Percentiles rank a stretch among this genome's conserved stretches.
These are phyloP conservation scores for Colletotrichum lini DNA, from an alignment of 2,329 filamentous ascomycete genomes.

Conservation along the genomic window DNA sequence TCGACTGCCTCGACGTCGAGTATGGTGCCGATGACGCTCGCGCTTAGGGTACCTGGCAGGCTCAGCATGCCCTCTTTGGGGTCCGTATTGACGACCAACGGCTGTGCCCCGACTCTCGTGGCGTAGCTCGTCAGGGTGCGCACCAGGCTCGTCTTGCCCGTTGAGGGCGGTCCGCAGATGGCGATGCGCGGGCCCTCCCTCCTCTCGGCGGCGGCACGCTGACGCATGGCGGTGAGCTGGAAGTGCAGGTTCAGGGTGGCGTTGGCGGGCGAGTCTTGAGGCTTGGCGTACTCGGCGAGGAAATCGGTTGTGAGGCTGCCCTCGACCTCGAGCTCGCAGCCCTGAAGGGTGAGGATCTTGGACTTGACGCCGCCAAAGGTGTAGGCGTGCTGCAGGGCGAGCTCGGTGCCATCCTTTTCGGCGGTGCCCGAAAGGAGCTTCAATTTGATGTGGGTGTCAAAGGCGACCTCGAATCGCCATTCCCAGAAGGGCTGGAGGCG, in stretches of 20 bases:
- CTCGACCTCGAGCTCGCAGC: slow-evolving; percentile 86
- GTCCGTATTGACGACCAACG: slow-evolving; percentile 88
- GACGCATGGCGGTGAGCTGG: slow-evolving; percentile 81
- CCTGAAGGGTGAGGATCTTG: slow-evolving; percentile 93
- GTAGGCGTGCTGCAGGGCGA: slow-evolving; percentile 85
- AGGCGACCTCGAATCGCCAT: slow-evolving; percentile 83
- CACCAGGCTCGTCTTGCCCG: slow-evolving; percentile 87
- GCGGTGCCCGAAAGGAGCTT: slow-evolving; percentile 86
- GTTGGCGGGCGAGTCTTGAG: slow-evolving; percentile 86
- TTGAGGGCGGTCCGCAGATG: slow-evolving; percentile 82
- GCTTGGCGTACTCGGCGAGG: slow-evolving; percentile 73
- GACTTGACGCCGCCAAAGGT: slow-evolving; percentile 86
- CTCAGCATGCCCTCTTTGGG: slow-evolving; percentile 84
- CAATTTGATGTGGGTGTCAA: slow-evolving; percentile 59
- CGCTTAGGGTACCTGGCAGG: slow-evolving; percentile 85
- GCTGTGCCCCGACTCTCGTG: slow-evolving; percentile 79
- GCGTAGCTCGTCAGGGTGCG: slow-evolving; percentile 86
- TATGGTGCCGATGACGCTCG: slow-evolving; percentile 87
- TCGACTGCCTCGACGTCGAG: slow-evolving; percentile 86
- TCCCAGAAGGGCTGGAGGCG: slow-evolving; percentile 76
- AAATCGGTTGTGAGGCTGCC: slow-evolving; percentile 69
- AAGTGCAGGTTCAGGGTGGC: slow-evolving; percentile 90
- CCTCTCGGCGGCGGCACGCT: slow-evolving; percentile 65
- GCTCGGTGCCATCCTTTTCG: slow-evolving; percentile 95
- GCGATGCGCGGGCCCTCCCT: slow-evolving; percentile 83